Evolutionary conservation across 768 basidiomycete genomes (phyloP), one percentile per base, ranked within the genome.

Genomic region (Hericium coralloides): DNA sequence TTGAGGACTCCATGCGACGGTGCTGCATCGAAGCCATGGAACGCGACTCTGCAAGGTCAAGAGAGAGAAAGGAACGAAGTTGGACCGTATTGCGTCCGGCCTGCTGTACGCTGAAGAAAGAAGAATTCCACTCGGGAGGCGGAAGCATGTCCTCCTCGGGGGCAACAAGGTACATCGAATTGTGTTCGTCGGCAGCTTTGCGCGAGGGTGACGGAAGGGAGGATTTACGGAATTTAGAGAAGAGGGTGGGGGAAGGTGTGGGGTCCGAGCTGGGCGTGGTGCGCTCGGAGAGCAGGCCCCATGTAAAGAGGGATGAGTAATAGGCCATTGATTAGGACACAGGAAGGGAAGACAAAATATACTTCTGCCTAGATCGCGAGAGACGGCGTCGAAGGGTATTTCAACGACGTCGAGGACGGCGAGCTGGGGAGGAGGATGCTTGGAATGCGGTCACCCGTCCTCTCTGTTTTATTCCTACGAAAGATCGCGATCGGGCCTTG

Each of bases 1-100:
- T 31, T 31, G 31, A 31, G 8, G 43, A 45, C 43, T 45, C 43
- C n/a, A 17, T 20, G 20, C 43, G 43, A 45, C 17, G 43, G 43
- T 45, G 43, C 41, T 54, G 45, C 39, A 23, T 22, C 12, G 75
- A 70, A 39, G 73, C 70, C 55, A 71, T 66, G 3, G 73, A 74
- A 59, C 73, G 72, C 23, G 75, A 73, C 66, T 83, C 81, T 39
- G 84, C 85, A 4, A 85, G 76, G 67, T 87, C 85, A 55, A 87
- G 78, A 38, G 81, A 86, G 52, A 87, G 77, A 67, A 86, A 87
- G 2, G 85, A 87, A 43, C 80, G 77, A 64, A 62, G 54, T 37
- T 60, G 56, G 17, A 20, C 23, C 17, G 14, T 9, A 12, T n/a
- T 37, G 38, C 36, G 39, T n/a, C 12, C 25, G 22, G 54, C 48